These are phyloP conservation scores for Primulina tabacum DNA, from an alignment of 257 asterid genomes.

Conservation along the genomic window DNA sequence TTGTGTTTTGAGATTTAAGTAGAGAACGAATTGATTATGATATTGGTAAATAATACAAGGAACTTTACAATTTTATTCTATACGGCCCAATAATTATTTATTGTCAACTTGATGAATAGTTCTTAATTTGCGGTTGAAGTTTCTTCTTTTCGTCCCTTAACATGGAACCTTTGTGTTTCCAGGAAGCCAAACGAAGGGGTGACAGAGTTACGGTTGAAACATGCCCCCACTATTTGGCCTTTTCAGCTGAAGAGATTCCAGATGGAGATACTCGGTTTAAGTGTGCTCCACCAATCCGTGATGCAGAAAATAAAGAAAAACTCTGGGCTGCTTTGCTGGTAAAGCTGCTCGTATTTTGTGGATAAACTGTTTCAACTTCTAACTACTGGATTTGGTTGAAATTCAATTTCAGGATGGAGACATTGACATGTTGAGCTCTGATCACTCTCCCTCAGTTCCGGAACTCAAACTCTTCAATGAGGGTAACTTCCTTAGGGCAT, in stretches of 20 bases:
- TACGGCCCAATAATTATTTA: not conserved
- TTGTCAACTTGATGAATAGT: not conserved
- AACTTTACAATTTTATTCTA: not conserved
- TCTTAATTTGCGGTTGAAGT: not conserved
- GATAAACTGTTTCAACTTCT: not conserved
- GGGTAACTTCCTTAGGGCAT: conserved; percentile 87
- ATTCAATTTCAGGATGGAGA: conserved; percentile 66
- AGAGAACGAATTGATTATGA: not conserved
- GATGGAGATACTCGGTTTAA: conserved; percentile 97
- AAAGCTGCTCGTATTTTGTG: not conserved
- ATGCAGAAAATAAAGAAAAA: conserved; percentile 62
- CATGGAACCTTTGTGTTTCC: not conserved
- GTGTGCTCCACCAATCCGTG: conserved; percentile 97
- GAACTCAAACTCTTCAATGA: conserved; percentile 74
- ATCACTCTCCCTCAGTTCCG: conserved; percentile 88
- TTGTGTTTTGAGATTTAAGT: not conserved
- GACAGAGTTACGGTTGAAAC: conserved; percentile 89
- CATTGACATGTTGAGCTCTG: conserved; percentile 93
- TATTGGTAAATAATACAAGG: not conserved
- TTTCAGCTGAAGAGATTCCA: conserved; percentile 87
- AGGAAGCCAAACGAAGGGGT: conserved; percentile 86
- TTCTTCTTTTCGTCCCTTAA: not conserved
- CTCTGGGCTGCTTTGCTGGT: conserved; percentile 90
- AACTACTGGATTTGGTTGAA: not conserved
- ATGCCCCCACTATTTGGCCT: conserved; percentile 96